phyloP scores from a whole-genome alignment of 2,329 filamentous ascomycete genomes.

The Pestalotiopsis sp. region DNA sequence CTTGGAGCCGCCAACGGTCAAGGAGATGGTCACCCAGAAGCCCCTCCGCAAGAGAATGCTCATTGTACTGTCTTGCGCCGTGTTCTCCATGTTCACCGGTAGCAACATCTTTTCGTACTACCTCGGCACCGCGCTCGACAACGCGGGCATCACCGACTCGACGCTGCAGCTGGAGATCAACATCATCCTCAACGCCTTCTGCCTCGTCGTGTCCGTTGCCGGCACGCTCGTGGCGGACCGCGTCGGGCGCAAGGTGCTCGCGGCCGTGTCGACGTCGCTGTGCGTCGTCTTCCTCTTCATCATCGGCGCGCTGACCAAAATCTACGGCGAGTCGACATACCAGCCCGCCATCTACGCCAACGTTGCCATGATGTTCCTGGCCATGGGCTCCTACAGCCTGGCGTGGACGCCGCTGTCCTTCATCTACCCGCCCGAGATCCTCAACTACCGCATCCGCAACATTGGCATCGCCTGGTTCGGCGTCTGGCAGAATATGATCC shows the following conservation, averaged over 20 bases:
- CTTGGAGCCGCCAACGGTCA: neutral
- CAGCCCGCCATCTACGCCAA: constrained; percentile 17
- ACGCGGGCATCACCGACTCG: constrained; percentile 46
- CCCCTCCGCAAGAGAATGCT: constrained; percentile 19
- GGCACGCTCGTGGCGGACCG: constrained; percentile 14
- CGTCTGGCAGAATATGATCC: constrained; percentile 17
- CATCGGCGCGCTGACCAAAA: constrained; percentile 14
- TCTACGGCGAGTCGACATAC: constrained; percentile 9
- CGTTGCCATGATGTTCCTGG: constrained; percentile 29
- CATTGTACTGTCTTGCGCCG: neutral
- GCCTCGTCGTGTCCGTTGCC: constrained; percentile 15
- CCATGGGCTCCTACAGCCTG: constrained; percentile 29
- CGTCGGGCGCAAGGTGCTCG: constrained; percentile 9
- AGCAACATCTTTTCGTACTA: constrained; percentile 45
- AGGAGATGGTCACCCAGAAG: constrained; percentile 39
- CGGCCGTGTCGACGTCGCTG: constrained; percentile 1
- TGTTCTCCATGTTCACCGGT: constrained; percentile 36
- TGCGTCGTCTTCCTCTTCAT: constrained; percentile 16
- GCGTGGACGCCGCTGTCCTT: constrained; percentile 29
- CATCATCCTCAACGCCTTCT: constrained; percentile 11
- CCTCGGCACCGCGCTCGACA: constrained; percentile 43
- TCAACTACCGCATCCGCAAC: constrained; percentile 29
- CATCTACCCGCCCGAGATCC: constrained; percentile 31
- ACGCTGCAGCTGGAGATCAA: constrained; percentile 5
- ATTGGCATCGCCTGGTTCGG: constrained; percentile 32